These are phyloP conservation scores for Zopfia rhizophila DNA, from an alignment of 2,329 filamentous ascomycete genomes.

Conservation along the genomic window DNA sequence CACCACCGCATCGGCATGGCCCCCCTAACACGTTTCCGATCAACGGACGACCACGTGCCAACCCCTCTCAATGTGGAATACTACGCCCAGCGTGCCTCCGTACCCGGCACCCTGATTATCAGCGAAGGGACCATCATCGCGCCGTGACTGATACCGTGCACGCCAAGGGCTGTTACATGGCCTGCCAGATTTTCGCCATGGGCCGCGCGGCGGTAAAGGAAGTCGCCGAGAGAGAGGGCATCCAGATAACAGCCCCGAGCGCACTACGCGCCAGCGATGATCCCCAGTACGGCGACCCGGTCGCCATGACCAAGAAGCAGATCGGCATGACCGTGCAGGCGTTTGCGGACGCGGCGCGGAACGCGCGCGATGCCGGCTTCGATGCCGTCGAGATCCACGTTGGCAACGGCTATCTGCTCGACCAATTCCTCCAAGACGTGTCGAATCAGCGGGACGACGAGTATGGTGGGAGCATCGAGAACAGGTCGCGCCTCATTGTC, in stretches of 20 bases:
- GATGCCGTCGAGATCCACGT: constrained; percentile 68
- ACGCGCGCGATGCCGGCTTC: constrained; percentile 62
- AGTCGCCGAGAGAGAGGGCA: constrained; percentile 40
- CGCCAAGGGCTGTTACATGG: constrained; percentile 66
- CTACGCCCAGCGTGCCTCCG: constrained; percentile 62
- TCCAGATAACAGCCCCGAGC: constrained; percentile 39
- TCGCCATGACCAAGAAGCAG: constrained; percentile 46
- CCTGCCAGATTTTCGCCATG: constrained; percentile 68
- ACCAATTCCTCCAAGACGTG: constrained; percentile 71
- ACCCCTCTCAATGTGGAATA: constrained; percentile 52
- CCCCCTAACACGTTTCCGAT: constrained; percentile 51
- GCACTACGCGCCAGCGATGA: constrained; percentile 42
- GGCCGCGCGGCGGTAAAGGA: constrained; percentile 62
- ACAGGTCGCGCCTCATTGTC: constrained; percentile 61
- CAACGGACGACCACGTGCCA: constrained; percentile 57
- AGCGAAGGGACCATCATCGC: constrained; percentile 65
- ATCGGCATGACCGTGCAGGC: constrained; percentile 45
- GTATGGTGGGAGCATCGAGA: constrained; percentile 61
- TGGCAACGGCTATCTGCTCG: constrained; percentile 74
- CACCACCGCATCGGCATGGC: constrained; percentile 47
- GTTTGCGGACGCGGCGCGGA: constrained; percentile 54
- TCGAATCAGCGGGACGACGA: constrained; percentile 62
- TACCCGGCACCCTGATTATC: constrained; percentile 66
- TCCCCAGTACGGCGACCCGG: constrained; percentile 33
- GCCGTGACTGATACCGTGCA: constrained; percentile 68